A percentile compares a stretch with the other conserved stretches of the same genome.
Evolutionary conservation across 495 filamentous ascomycete species (phyloP).

Genomic region (Viridothelium virens): DNA sequence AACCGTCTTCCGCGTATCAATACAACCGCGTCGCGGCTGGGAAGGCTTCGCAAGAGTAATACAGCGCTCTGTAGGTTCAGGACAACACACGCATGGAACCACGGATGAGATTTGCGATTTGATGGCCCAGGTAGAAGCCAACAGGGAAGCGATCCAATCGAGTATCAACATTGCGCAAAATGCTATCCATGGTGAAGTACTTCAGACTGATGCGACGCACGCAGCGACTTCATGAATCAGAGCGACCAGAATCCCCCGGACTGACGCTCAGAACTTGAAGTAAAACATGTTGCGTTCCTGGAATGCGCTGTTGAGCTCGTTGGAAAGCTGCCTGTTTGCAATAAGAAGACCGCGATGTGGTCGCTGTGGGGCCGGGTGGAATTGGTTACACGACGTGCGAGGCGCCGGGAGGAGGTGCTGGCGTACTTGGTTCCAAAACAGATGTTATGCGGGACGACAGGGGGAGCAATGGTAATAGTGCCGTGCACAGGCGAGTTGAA

Average conservation of each 20-base stretch:
- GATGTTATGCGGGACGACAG: background rate
- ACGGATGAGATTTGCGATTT: background rate
- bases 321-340: background rate
- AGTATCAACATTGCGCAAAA: background rate
- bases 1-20: background rate
- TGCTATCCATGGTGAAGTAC: background rate
- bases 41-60: background rate
- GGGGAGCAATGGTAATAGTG: background rate
- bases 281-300: background rate
- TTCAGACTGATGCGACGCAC: background rate
- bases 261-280: background rate
- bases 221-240: background rate
- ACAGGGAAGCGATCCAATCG: background rate
- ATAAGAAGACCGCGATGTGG: background rate
- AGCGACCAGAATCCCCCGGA: background rate
- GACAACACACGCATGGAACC: background rate
- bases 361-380: background rate
- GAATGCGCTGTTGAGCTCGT: background rate
- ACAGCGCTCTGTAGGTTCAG: background rate
- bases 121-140: background rate
- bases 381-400: background rate
- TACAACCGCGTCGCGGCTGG: background rate
- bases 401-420: background rate
- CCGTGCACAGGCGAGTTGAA: background rate
- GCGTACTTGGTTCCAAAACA: background rate